phyloP scores from a whole-genome alignment of 345 rosid genomes.

The Lenwebbia sp. region DNA sequence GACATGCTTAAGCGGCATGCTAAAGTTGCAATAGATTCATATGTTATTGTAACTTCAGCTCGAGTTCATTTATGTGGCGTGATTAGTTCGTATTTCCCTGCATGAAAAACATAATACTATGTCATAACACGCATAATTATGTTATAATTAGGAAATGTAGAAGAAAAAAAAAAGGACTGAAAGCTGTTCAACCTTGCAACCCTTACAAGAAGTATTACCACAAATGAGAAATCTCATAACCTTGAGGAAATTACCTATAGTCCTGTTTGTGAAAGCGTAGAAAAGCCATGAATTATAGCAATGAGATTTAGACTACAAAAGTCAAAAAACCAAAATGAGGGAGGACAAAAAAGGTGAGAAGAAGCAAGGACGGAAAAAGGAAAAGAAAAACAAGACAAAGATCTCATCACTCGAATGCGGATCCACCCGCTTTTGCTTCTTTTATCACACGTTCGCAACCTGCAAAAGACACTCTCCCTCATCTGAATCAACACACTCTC shows the following conservation, averaged over 20 bases:
- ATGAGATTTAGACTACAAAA: background rate
- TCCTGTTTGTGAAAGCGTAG: background rate
- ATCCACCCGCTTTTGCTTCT: background rate
- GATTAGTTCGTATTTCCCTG: background rate
- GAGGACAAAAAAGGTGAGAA: background rate
- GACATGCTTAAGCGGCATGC: background rate
- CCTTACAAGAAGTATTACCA: background rate
- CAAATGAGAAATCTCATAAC: background rate
- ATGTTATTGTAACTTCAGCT: background rate
- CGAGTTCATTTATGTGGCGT: background rate
- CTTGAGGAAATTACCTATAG: background rate
- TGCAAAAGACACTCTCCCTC: background rate
- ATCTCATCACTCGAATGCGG: background rate
- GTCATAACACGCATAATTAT: background rate
- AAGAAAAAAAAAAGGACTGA: background rate
- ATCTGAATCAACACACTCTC: background rate
- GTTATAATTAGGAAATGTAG: background rate
- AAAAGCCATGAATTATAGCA: background rate
- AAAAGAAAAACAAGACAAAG: background rate
- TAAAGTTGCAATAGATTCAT: background rate
- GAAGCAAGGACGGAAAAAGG: background rate
- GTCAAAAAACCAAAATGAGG: background rate
- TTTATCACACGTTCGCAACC: background rate
- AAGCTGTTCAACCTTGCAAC: background rate
- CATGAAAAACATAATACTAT: background rate